Percentiles rank a stretch among this genome's conserved stretches.
Conservation (phyloP, 495 filamentous ascomycete genomes). For the Coniosporium apollinis region DNA sequence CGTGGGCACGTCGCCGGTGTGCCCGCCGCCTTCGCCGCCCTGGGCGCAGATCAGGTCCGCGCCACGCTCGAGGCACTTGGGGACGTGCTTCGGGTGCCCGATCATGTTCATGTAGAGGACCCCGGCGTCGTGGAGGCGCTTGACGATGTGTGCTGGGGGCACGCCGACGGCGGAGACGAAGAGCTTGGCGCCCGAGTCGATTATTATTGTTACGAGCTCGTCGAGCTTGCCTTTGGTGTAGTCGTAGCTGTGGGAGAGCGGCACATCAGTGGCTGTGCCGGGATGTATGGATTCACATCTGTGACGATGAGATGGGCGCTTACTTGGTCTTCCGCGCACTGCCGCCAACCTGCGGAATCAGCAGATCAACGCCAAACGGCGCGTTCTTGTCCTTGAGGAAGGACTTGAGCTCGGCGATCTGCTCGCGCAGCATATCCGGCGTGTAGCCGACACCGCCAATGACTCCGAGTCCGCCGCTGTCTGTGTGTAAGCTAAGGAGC, state of each 20-base stretch:
- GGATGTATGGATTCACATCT: too few species aligned
- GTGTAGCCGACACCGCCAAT: slow-evolving; percentile 95
- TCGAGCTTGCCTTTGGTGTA: slow-evolving; percentile 98
- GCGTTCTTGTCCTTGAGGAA: slow-evolving; percentile 85
- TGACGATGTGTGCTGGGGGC: slow-evolving; percentile 63
- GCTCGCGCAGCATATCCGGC: slow-evolving; percentile 88
- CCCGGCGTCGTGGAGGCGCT: slow-evolving; percentile 70
- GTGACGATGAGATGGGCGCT: too few species aligned
- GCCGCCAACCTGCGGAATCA: slow-evolving; percentile 88
- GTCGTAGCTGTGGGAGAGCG: slow-evolving; percentile 57
- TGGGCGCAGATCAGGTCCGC: slow-evolving; percentile 87
- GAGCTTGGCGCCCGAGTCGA: slow-evolving; percentile 73
- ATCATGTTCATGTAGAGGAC: slow-evolving; percentile 99
- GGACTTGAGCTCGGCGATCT: slow-evolving; percentile 86
- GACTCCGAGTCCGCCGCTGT: slow-evolving; percentile 86
- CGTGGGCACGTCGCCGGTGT: slow-evolving; percentile 82
- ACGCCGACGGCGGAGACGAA: slow-evolving; percentile 97
- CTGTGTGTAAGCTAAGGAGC: too few species aligned
- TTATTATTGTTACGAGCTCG: slow-evolving; percentile 80
- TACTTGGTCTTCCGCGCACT: slow-evolving; percentile 90
- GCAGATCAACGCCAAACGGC: slow-evolving; percentile 93
- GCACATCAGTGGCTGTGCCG: too few species aligned
- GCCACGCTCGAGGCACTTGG: slow-evolving; percentile 79
- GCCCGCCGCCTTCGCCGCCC: slow-evolving; percentile 64
- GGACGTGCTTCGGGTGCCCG: slow-evolving; percentile 95